Percentiles rank a stretch among this genome's conserved stretches.
These are phyloP conservation scores for Suillus subluteus DNA, from an alignment of 768 basidiomycete genomes.

Conservation along the genomic window DNA sequence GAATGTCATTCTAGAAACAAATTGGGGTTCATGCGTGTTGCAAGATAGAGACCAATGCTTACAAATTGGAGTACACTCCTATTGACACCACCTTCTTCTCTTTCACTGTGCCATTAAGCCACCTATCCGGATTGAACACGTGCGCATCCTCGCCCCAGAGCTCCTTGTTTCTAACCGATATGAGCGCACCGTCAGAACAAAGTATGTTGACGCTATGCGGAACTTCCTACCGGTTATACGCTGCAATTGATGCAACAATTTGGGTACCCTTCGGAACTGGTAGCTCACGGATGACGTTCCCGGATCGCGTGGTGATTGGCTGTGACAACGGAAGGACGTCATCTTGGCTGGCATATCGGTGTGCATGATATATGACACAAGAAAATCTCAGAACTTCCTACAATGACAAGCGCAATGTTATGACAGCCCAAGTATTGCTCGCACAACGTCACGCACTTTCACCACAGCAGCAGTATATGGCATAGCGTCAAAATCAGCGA, in stretches of 20 bases:
- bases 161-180: constrained; percentile 26
- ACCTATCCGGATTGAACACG: constrained; percentile 35
- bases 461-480: constrained; percentile 48
- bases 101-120: constrained; percentile 24
- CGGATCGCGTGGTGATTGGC: constrained; percentile 51
- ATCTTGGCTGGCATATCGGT: constrained; percentile 53
- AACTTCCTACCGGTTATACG: constrained; percentile 51
- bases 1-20: constrained; percentile 33
- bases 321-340: constrained; percentile 62
- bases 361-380: constrained; percentile 56
- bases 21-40: neutral
- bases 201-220: neutral
- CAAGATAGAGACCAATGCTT: constrained; percentile 5
- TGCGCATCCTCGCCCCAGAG: constrained; percentile 37
- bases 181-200: neutral
- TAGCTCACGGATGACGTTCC: constrained; percentile 45
- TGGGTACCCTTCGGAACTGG: constrained; percentile 55
- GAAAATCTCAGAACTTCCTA: constrained; percentile 53
- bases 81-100: constrained; percentile 24
- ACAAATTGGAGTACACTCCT: constrained; percentile 36
- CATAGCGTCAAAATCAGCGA: constrained; percentile 54
- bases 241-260: constrained; percentile 55
- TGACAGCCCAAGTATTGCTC: neutral
- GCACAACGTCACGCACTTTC: constrained; percentile 36
- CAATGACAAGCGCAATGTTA: neutral